These are phyloP conservation scores for Danielozyma ontarioensis DNA, from an alignment of 805 yeast genomes.

Conservation along the genomic window DNA sequence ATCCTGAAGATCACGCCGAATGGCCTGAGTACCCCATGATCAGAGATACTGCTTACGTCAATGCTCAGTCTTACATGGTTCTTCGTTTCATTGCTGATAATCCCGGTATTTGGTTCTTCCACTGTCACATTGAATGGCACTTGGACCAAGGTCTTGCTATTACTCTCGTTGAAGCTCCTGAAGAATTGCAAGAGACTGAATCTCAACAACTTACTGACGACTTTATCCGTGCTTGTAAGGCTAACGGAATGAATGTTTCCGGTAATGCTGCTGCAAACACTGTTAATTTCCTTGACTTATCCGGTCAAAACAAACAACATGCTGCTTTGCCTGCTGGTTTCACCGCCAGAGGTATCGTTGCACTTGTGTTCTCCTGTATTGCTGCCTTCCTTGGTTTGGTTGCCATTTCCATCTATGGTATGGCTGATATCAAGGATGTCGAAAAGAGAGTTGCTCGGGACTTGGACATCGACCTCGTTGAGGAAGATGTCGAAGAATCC, in stretches of 20 bases:
- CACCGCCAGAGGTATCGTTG: slow-evolving; percentile 93
- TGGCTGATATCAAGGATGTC: slow-evolving; percentile 70
- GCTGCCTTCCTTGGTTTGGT: slow-evolving; percentile 80
- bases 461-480: slow-evolving; percentile 44
- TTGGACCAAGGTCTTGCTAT: slow-evolving; percentile 89
- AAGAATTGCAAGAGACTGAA: slow-evolving; percentile 45
- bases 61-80: slow-evolving; percentile 81
- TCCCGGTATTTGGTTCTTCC: slow-evolving; percentile 99
- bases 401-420: slow-evolving; percentile 77
- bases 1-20: slow-evolving; percentile 29
- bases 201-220: slow-evolving; percentile 57
- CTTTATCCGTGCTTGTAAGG: slow-evolving; percentile 57
- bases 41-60: slow-evolving; percentile 77
- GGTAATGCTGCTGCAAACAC: slow-evolving; percentile 93
- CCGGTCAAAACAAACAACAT: slow-evolving; percentile 70
- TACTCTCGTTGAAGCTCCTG: slow-evolving; percentile 79
- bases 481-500: slow-evolving; percentile 18
- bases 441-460: slow-evolving; percentile 59
- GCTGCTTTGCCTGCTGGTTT: slow-evolving; percentile 76
- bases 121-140: slow-evolving; percentile 99
- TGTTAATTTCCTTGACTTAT: slow-evolving; percentile 56
- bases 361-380: slow-evolving; percentile 83
- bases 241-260: slow-evolving; percentile 42
- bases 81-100: slow-evolving; percentile 86
- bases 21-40: slow-evolving; percentile 75